Evolutionary conservation across 305 asterid genomes (phyloP), one percentile per base, ranked within the genome.

Genomic region (Caryopteris hybrid): DNA sequence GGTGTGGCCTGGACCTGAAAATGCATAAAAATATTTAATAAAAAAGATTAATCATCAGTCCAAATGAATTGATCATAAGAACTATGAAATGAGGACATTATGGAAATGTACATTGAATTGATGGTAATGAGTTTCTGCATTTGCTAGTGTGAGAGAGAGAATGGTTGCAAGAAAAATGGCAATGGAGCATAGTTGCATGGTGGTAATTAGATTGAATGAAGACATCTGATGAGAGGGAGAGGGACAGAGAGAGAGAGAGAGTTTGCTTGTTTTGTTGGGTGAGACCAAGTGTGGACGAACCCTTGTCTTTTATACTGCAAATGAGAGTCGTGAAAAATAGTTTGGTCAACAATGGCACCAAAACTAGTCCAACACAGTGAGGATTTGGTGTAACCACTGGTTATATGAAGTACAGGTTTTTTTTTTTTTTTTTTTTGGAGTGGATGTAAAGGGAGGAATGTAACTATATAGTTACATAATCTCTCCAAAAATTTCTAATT

Each of bases 101-200:
- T 21, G 33, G 69, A 64, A 17, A 46, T 80, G 0, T 80, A 83
- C 88, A 48, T 73, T 72, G 54, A 83, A 83, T 16, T 78, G 75
- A 63, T 81, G 86, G 76, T 78, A 70, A 47, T 80, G 88, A 51
- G 74, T 83, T 71, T 78, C 77, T 13, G 85, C 80, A 68, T 51
- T 54, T 50, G 82, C 77, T 27, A 71, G 53, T 8, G 76, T 47
- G 76, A 67, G 31, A 16, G 71, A 64, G 31, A 70, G 53, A 55
- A 61, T 23, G 1, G 14, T 43, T 64, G 81, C 73, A 56, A 67
- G 71, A 68, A 73, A 52, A 63, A 64, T 69, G 75, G 66, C 46
- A 58, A 71, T 3, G 41, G 14, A 63, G 58, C 48, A 43, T 42
- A 58, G 61, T 42, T 50, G 78, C 64, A 42, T 71, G 68, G 72